Evolutionary conservation across 139 green algal genomes (phyloP).

Genomic region (Chlamydomonas asymmetrica): DNA sequence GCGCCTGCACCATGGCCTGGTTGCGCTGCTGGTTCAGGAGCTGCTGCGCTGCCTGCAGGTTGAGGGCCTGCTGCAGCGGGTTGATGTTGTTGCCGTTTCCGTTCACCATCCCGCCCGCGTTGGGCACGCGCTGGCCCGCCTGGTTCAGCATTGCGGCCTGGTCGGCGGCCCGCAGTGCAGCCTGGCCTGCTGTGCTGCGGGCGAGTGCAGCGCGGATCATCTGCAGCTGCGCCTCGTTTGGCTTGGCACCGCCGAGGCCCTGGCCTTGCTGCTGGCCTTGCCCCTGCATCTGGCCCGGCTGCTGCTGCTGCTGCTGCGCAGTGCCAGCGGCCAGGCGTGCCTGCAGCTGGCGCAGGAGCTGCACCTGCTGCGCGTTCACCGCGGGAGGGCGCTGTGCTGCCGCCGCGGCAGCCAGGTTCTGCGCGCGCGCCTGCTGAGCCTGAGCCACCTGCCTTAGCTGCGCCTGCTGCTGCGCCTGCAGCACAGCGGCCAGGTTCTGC

Average conservation of each 20-base stretch:
- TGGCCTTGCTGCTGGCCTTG: too few relatives aligned
- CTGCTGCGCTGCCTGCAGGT: conserved; percentile 21
- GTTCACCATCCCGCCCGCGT: background rate
- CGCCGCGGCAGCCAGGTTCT: conserved; percentile 19
- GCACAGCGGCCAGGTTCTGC: conserved; percentile 16
- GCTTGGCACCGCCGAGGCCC: conserved; percentile 20
- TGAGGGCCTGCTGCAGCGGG: conserved; percentile 26
- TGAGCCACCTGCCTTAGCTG: conserved; percentile 12
- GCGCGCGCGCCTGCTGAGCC: conserved; percentile 22
- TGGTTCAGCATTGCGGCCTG: conserved; percentile 4
- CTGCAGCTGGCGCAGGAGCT: conserved; percentile 30
- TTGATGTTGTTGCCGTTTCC: conserved; percentile 7
- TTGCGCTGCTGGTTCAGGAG: conserved; percentile 25
- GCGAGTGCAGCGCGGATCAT: conserved; percentile 9
- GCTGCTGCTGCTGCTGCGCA: background rate
- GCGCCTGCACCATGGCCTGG: conserved; percentile 17
- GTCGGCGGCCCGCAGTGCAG: conserved; percentile 13
- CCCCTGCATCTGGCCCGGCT: background rate
- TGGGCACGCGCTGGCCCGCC: background rate
- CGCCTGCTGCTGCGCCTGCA: conserved; percentile 11
- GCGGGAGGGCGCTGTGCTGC: conserved; percentile 1
- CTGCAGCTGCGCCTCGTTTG: conserved; percentile 25
- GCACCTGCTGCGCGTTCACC: conserved; percentile 16
- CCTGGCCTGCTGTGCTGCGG: conserved; percentile 3
- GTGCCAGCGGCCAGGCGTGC: conserved; percentile 9